Percentiles rank a stretch among this genome's conserved stretches.
phyloP scores from a whole-genome alignment of 164 flowering plant genomes.

The Sedum album region DNA sequence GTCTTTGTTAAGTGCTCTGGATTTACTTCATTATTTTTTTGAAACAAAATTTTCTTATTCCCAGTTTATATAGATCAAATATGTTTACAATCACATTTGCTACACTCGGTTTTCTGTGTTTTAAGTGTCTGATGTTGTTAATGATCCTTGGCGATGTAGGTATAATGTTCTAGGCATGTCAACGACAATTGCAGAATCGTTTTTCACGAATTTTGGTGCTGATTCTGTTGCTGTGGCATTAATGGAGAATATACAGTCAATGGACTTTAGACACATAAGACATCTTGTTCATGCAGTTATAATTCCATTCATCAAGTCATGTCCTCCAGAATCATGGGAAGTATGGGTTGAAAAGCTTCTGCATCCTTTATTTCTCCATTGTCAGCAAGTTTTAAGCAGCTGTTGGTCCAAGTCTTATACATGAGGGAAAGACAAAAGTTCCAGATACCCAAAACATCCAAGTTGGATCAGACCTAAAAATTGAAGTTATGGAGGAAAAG shows the following conservation, averaged over 20 bases:
- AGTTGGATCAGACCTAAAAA: slow-evolving; percentile 59
- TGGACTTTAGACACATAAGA: slow-evolving; percentile 91
- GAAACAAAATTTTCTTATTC: not conserved
- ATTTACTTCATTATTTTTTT: not conserved
- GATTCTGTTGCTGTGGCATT: slow-evolving; percentile 50
- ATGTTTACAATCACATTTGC: not conserved
- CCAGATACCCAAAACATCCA: slow-evolving; percentile 56
- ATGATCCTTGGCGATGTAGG: slow-evolving; percentile 29
- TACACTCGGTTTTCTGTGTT: not conserved
- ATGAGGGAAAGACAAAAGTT: slow-evolving; percentile 83
- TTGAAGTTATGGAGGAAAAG: slow-evolving; percentile 97
- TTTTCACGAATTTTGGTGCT: slow-evolving; percentile 54
- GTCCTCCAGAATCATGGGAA: slow-evolving; percentile 77
- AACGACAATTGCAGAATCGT: slow-evolving; percentile 67
- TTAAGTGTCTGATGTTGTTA: not conserved
- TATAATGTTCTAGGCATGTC: slow-evolving; percentile 89
- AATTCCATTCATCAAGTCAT: slow-evolving; percentile 59
- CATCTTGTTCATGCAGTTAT: slow-evolving; percentile 74
- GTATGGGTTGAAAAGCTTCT: slow-evolving; percentile 68
- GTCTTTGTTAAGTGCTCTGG: not conserved
- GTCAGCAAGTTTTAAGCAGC: slow-evolving; percentile 56
- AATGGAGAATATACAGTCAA: slow-evolving; percentile 73
- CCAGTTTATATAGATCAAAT: not conserved
- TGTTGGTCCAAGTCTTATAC: slow-evolving; percentile 84
- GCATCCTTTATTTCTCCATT: slow-evolving; percentile 59